Percentiles rank a stretch among this genome's conserved stretches.
Conservation (phyloP, 768 basidiomycete genomes). For the Candolleomyces aberdarensis region DNA sequence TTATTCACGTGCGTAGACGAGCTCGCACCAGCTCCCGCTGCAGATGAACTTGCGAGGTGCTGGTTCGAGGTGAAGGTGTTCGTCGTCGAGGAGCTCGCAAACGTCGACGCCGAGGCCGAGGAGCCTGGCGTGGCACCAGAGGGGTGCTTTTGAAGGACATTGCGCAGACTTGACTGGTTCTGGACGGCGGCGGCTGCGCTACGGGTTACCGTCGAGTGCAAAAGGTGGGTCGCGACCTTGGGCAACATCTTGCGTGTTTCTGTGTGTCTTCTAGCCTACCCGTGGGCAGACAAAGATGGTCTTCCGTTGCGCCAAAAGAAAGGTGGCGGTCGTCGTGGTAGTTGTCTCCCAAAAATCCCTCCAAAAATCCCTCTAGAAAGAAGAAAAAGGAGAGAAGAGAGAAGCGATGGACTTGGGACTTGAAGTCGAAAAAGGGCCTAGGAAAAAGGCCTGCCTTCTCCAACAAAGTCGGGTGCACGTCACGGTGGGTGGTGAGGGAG, state of each 20-base stretch:
- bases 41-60: no score
- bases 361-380: no score
- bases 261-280: neutral
- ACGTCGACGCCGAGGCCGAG: conserved; percentile 27
- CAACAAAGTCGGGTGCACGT: neutral
- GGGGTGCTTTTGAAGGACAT: conserved; percentile 64
- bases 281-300: neutral
- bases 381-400: no score
- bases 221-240: conserved; percentile 75
- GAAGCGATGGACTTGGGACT: neutral
- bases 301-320: neutral
- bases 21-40: no score
- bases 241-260: conserved; percentile 56
- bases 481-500: neutral
- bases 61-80: no score
- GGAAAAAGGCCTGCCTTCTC: neutral
- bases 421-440: neutral
- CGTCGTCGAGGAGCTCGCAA: conserved; percentile 34
- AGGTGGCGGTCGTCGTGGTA: neutral
- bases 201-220: conserved; percentile 66
- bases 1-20: no score
- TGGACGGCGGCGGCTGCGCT: conserved; percentile 76
- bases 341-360: neutral
- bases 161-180: conserved; percentile 67
- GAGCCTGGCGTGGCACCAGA: conserved; percentile 14